Base-by-base conservation (phyloP, 305 asterid species). In the Fraxinus baroniana region DNA sequence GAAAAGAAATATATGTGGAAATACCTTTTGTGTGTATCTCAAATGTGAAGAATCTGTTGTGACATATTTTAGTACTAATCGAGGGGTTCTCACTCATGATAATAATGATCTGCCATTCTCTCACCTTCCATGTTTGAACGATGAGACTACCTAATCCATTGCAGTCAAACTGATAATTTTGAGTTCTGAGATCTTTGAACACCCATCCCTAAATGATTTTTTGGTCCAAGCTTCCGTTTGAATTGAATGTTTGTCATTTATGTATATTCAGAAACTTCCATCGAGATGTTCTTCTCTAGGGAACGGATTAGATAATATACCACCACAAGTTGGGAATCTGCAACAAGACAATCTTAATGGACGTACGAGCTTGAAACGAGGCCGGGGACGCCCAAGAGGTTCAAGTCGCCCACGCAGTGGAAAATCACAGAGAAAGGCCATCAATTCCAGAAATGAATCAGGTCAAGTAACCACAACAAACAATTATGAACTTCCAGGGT, bases 371-470 rank as follows among this genome's bases (percentile, higher is more conserved):
- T 79, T 83, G 36, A 88, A 86, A 83, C 94, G 94, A 39, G 91
- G 92, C 33, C 89, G 94, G 28, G 93, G 93, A 30, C 92, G 89
- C 71, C 92, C 91, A n/a, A 86, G 87, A 85, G 94, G 92, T 73
- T 88, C 88, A 9, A 80, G 75, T 83, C 88, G 88, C 32, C 71
- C 83, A 24, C 84, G 88, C 76, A 91, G 83, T 39, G 91, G 90
- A 77, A 92, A 86, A 87, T 80, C 84, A 75, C 92, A 81, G 82
- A 84, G 89, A 83, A 83, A 68, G 78, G 72, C 74, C 81, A 39
- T 64, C 20, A 77, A 80, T 79, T 52, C 90, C 70, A 89, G 79
- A 79, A 82, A 84, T 76, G 88, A 85, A 83, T 55, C 87, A 62
- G 80, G 83, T 33, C 88, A 81, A 30, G 73, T 39, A 36, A 57